Conservation (phyloP, 495 filamentous ascomycete species). For the Penicillium coprophilum region DNA sequence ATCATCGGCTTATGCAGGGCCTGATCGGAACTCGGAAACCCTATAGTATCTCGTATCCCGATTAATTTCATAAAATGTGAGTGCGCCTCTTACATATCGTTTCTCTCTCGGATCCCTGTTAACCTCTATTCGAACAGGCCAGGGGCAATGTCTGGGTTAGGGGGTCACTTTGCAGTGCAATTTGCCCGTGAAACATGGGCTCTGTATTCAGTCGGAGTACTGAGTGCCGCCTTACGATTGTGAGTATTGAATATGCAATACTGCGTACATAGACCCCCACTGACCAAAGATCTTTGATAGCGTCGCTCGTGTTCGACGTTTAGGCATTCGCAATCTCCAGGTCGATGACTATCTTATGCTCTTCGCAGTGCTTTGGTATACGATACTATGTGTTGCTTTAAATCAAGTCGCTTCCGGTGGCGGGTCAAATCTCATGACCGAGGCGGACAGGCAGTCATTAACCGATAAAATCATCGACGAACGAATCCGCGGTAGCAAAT, state of each 20-base stretch:
- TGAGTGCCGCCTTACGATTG: constrained; percentile 46
- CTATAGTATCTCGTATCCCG: constrained; percentile 8
- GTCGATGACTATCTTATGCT: constrained; percentile 56
- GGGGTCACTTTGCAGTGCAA: constrained; percentile 31
- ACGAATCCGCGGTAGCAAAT: constrained; percentile 52
- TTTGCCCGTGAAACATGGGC: constrained; percentile 50
- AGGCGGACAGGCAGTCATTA: constrained; percentile 38
- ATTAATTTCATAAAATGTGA: constrained; percentile 24
- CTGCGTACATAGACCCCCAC: constrained; percentile 1
- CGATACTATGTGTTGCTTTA: constrained; percentile 50
- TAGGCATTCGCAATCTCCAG: constrained; percentile 46
- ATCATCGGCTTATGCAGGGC: constrained; percentile 21
- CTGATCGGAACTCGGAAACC: constrained; percentile 14
- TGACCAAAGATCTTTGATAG: constrained; percentile 24
- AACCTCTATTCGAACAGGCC: constrained; percentile 17
- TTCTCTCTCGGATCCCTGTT: constrained; percentile 6
- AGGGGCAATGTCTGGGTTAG: constrained; percentile 37
- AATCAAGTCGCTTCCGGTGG: constrained; percentile 53
- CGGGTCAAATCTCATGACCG: constrained; percentile 54
- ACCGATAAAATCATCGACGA: constrained; percentile 43
- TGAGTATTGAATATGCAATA: constrained; percentile 25
- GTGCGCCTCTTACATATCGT: constrained; percentile 16
- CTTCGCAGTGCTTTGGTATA: constrained; percentile 51
- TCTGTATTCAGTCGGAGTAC: constrained; percentile 46
- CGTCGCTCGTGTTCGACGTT: constrained; percentile 47